Evolutionary conservation across 345 rosid species (phyloP), one percentile per base, ranked within the genome.

Genomic region (Fremontodendron californicum): DNA sequence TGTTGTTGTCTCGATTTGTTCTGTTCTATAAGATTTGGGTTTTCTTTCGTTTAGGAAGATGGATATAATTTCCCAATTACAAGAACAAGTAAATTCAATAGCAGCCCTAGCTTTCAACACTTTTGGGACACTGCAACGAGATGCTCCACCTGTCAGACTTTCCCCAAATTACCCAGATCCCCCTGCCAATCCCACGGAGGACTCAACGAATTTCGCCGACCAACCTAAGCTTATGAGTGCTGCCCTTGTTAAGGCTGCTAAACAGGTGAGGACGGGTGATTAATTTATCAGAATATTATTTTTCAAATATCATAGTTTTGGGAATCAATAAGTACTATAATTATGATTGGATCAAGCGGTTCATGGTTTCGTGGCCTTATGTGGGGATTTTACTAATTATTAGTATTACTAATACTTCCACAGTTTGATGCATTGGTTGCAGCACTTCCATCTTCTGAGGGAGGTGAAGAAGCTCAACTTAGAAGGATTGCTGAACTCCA

Each of bases 1-100:
- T 25, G 40, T 37, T 3, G 4, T 25, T 25, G 19, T 29, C 37
- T 60, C 9, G 58, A 52, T 61, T 9, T 62, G 40, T 31, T 62
- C n/a, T 31, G 4, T 33, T 37, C 1, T 1, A 65, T 46, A 49
- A 49, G 42, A 49, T 49, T 31, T 19, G 45, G 42, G 43, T 71
- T 70, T 16, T 33, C 8, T 25, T 37, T 54, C 2, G 9, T 31
- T 80, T 42, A 25, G 39, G 12, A 64, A 82, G 82, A 93, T 96
- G 98, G 98, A 92, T 78, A 87, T 93, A 80, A 96, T 96, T 7
- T 92, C 97, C 37, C 99, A 96, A 83, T 86, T 96, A 74, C 98
- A 96, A 83, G 99, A 96, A 70, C 98, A 93, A 84, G 92, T 92
- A 54, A 90, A 93, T 72, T 61, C 86, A 12, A 83, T 96, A 18